Evolutionary conservation across 1,284 basidiomycete genomes (phyloP), one percentile per base, ranked within the genome.

Genomic region (Exsudoporus floridanus): DNA sequence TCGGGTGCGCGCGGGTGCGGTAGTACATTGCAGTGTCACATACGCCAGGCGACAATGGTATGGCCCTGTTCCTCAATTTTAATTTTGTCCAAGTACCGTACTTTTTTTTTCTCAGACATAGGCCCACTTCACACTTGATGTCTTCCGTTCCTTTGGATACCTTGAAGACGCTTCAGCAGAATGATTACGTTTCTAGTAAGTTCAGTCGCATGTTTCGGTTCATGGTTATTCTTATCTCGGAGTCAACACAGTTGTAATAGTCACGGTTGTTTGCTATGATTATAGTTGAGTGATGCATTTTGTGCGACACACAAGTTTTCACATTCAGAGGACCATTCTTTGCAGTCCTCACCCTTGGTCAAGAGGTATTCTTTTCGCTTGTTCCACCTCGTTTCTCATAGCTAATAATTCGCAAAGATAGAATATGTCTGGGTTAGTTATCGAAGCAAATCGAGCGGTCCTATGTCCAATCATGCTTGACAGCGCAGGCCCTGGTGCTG

Each of bases 381-480:
- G 12, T 18, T 41, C 16, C 3, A 30, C 19, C 3, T 31, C 18
- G 7, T 25, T 21, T 21, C 13, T 48, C n/a, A 21, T 14, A 6
- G 19, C 21, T 48, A 23, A 49, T 23, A 8, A 30, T 21, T 12
- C 25, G 18, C 28, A 21, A 21, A 52, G 50, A 28, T 52, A 40
- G 46, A 52, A 23, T 49, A 49, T 28, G 21, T 52, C 18, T 52
- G 50, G 50, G 50, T 52, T 6, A 41, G 50, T 35, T 7, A 14
- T 28, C 1, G 1, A 19, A 33, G 2, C 3, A 4, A 18, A 43
- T 31, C 13, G 4, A 14, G 13, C 1, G 14, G 27, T 28, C 2
- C 5, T 34, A 25, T 27, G 23, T n/a, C 18, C 28, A 5, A 35
- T 18, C 18, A 34, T 23, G 19, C 31, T 5, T 9, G 0, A 31